Percentiles rank a stretch among this genome's conserved stretches.
phyloP scores from a whole-genome alignment of 2,329 filamentous ascomycete species.

The Rhinocladiella mackenziei region DNA sequence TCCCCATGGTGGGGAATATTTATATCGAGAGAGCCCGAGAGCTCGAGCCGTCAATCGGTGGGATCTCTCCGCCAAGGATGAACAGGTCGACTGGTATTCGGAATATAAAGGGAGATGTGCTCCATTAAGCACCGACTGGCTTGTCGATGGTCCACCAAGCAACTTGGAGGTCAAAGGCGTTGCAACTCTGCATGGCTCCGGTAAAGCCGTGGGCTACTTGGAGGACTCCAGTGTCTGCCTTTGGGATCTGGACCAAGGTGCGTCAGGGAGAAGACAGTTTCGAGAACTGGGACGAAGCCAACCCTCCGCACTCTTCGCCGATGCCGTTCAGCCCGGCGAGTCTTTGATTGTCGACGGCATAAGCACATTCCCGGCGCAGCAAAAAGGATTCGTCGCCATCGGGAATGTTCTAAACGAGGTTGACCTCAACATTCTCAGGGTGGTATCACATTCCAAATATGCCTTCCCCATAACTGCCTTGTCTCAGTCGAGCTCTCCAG shows the following conservation, averaged over 20 bases:
- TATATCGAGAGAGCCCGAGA: constrained; percentile 39
- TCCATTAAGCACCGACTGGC: constrained; percentile 69
- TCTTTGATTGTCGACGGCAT: constrained; percentile 73
- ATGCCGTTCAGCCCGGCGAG: constrained; percentile 29
- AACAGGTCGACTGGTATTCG: constrained; percentile 77
- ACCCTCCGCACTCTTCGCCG: constrained; percentile 61
- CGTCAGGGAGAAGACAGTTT: constrained; percentile 53
- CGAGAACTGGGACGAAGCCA: constrained; percentile 62
- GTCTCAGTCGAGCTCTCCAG: constrained; percentile 61
- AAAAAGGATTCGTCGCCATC: constrained; percentile 74
- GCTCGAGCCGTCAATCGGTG: constrained; percentile 68
- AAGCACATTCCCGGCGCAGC: constrained; percentile 65
- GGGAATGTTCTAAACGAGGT: constrained; percentile 74
- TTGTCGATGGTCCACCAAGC: constrained; percentile 52
- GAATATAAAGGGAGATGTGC: constrained; percentile 83
- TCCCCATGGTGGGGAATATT: constrained; percentile 23
- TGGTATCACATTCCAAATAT: constrained; percentile 67
- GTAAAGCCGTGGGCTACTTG: constrained; percentile 54
- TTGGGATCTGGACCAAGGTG: constrained; percentile 65
- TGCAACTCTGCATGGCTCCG: constrained; percentile 38
- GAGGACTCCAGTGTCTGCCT: constrained; percentile 85
- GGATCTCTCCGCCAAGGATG: constrained; percentile 71
- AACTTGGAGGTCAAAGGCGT: constrained; percentile 34
- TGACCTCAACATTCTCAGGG: constrained; percentile 68
- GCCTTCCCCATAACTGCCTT: constrained; percentile 80